phyloP scores from a whole-genome alignment of 352 stramenopile species.

The Globisporangium carolinianum region DNA sequence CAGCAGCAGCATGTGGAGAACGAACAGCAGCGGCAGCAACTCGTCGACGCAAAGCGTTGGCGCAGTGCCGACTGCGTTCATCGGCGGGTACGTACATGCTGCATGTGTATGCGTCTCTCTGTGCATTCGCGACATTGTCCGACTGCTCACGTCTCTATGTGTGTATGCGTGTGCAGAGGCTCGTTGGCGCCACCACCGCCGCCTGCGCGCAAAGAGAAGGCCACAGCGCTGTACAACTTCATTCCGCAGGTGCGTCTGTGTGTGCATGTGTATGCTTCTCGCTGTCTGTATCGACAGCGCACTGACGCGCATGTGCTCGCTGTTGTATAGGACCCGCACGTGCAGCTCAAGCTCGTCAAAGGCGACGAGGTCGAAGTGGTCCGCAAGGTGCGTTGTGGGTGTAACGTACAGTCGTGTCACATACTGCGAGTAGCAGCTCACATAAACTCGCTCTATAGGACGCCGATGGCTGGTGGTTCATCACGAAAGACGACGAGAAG shows the following conservation, averaged over 20 bases:
- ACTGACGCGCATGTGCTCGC: not conserved
- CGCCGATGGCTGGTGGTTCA: constrained; percentile 80
- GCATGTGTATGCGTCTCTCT: too few relatives aligned
- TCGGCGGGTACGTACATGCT: constrained; percentile 8
- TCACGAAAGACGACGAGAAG: constrained; percentile 69
- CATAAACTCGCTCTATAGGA: constrained; percentile 17
- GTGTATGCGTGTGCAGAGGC: constrained; percentile 1
- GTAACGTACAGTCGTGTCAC: not conserved
- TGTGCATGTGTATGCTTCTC: not conserved
- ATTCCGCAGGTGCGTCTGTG: constrained; percentile 36
- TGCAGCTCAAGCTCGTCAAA: constrained; percentile 63
- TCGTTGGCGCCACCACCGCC: constrained; percentile 5
- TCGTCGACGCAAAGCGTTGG: constrained; percentile 26
- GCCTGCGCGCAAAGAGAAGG: constrained; percentile 48
- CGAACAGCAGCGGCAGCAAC: constrained; percentile 14
- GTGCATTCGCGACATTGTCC: too few relatives aligned
- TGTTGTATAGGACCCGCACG: constrained; percentile 35
- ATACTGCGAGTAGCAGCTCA: not conserved
- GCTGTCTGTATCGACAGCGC: not conserved
- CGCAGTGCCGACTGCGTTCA: constrained; percentile 64
- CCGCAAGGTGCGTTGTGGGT: constrained; percentile 30
- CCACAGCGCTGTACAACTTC: constrained; percentile 72
- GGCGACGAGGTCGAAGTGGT: constrained; percentile 70
- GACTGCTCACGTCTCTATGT: not conserved
- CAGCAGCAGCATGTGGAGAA: constrained; percentile 39